Base-by-base conservation (phyloP, 192 early-diverging fungal species). In the Rhizophagus clarus region DNA sequence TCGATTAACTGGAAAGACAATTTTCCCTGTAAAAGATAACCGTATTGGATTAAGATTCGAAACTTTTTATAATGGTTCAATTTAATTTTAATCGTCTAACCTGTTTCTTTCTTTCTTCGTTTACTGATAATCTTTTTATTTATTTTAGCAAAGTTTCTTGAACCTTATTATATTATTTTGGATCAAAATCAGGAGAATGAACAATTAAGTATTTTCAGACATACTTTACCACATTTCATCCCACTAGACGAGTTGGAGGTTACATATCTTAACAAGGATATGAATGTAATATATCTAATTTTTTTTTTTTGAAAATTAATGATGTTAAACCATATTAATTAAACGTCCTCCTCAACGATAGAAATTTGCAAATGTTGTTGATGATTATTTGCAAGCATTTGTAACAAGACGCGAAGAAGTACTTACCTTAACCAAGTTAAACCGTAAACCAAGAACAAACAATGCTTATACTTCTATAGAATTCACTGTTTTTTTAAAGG, bases 201-300 rank as follows among this genome's bases (percentile, higher is more conserved):
- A n/a, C 42, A 70, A 28, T 61, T 81, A 22, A 74, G 34, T 24
- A 61, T 83, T 80, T 71, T 69, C 11, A 81, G 70, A 51, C 86
- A 87, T 49, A 87, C 84, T 15, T 74, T 87, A 28, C 86, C 86
- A 31, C 76, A 74, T 70, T 84, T 85, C 72, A 84, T 87, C 42
- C 84, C 77, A 26, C 10, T 87, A 20, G 32, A 78, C 15, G 61
- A 63, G 3, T 34, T 87, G 28, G 80, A 75, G 40, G 68, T 72
- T 31, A 64, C 42, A 3, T 82, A 82, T 76, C 64, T 87, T 12
- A 80, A 84, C 24, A 14, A 75, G 7, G 77, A 87, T 60, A 56
- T 81, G 15, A 69, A 83, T 51, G 86, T 83, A 81, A n/a, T n/a
- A n/a, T n/a, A n/a, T n/a, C n/a, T n/a, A 78, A 73, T 71, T 47